Evolutionary conservation across 169 alveolate genomes (phyloP), one percentile per base, ranked within the genome.

Genomic region (Toxoplasma gondii): DNA sequence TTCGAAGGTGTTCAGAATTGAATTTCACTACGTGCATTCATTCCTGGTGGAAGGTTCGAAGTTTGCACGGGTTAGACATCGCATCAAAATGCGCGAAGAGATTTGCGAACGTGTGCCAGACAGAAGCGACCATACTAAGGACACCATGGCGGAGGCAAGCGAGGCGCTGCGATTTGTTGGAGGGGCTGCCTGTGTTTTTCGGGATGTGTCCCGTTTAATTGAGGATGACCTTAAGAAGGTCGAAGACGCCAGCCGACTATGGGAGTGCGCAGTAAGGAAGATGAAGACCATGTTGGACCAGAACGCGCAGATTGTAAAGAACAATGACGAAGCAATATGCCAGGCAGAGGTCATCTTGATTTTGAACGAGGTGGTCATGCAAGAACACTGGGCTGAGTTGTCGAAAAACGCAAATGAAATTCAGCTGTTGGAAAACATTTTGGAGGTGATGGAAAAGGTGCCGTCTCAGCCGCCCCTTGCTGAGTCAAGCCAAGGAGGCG

Each of bases 131-230:
- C 84, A 34, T 34, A 74, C 4, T 7, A 74, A 38, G 0, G 45
- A 74, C n/a, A n/a, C 22, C 84, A 74, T 74, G 84, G 84, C 45
- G 22, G 84, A 74, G 5, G 84, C 45, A 38, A 38, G 45, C 49
- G 84, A 74, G 44, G 84, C 84, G 44, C 84, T 74, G 16, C 41
- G 45, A 29, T 74, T 74, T 38, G 84, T 38, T 16, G 84, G 84
- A 74, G 84, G 34, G 84, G 84, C 84, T 36, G 84, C 84, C 22
- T 74, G 49, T 38, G 49, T 74, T 36, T 74, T 74, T 38, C 84
- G 41, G 4, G 84, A 74, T 74, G 84, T 74, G 10, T 38, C 41
- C 45, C 84, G 84, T n/a, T 34, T 74, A n/a, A 74, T 74, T 16
- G 84, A 74, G 49, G 84, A 74, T 38, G 44, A 74, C 44, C 45